Conservation (phyloP, 768 basidiomycete species). For the Rhizopogon vulgaris region DNA sequence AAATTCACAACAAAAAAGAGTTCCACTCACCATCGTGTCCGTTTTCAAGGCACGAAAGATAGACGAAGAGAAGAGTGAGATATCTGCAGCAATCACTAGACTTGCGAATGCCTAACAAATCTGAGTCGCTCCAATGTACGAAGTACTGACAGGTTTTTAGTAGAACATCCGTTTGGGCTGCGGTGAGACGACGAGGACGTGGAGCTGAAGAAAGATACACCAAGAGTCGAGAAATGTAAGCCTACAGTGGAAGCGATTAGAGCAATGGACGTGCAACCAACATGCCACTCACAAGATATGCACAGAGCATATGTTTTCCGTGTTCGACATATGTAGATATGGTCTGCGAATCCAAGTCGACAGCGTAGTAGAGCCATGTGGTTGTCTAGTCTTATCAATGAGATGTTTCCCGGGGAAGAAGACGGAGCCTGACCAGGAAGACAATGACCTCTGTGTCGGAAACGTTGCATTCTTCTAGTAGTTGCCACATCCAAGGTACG, state of each 20-base stretch:
- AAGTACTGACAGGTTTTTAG: conserved; percentile 14
- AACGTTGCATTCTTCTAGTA: conserved; percentile 51
- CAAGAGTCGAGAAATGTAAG: conserved; percentile 18
- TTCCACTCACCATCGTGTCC: conserved; percentile 12
- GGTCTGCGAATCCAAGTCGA: background rate
- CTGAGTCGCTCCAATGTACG: conserved; percentile 16
- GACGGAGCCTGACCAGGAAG: conserved; percentile 34
- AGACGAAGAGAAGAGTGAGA: conserved; percentile 21
- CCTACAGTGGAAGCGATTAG: conserved; percentile 2
- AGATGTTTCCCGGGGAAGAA: background rate
- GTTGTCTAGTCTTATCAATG: conserved; percentile 34
- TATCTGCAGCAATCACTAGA: conserved; percentile 25
- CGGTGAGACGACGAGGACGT: conserved; percentile 11
- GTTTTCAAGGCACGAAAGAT: conserved; percentile 15
- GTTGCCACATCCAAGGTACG: conserved; percentile 59
- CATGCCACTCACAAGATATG: background rate
- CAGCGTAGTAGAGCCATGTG: conserved; percentile 43
- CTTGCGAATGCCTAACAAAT: conserved; percentile 19
- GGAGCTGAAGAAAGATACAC: conserved; percentile 10
- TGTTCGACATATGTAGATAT: background rate
- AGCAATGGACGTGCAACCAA: no score
- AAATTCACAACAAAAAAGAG: background rate
- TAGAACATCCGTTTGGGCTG: conserved; percentile 13
- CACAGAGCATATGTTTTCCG: background rate
- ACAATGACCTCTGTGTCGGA: conserved; percentile 44